Conservation (phyloP, 1,284 basidiomycete genomes). For the Cutaneotrichosporon arboriforme region DNA sequence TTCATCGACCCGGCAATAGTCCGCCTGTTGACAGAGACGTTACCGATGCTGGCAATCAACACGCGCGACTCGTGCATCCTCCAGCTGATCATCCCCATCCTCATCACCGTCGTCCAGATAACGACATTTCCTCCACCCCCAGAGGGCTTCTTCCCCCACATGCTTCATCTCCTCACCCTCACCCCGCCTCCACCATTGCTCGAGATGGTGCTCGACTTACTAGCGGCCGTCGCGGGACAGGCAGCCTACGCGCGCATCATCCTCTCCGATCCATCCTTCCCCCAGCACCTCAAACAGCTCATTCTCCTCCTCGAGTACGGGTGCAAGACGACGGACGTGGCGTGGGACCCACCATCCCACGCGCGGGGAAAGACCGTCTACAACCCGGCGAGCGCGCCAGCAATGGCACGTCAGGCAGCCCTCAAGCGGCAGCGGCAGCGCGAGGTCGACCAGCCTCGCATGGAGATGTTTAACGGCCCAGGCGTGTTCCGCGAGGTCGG, state of each 20-base stretch:
- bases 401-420: constrained; percentile 24
- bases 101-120: constrained; percentile 26
- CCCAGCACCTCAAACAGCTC: constrained; percentile 31
- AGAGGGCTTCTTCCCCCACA: constrained; percentile 28
- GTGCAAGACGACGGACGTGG: constrained; percentile 10
- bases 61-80: constrained; percentile 35
- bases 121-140: constrained; percentile 24
- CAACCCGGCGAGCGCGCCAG: constrained; percentile 35
- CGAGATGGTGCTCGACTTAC: constrained; percentile 36
- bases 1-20: constrained; percentile 1
- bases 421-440: constrained; percentile 25
- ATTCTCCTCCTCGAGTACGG: constrained; percentile 28
- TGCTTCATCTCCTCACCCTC: constrained; percentile 31
- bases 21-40: constrained; percentile 19
- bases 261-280: constrained; percentile 24
- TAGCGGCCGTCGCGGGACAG: constrained; percentile 32
- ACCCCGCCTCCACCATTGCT: constrained; percentile 25
- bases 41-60: constrained; percentile 33
- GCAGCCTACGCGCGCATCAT: constrained; percentile 26
- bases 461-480: constrained; percentile 26
- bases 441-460: constrained; percentile 28
- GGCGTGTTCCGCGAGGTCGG: constrained; percentile 29
- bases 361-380: constrained; percentile 17
- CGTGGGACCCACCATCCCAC: constrained; percentile 18
- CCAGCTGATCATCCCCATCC: constrained; percentile 29